Conservation (phyloP, 1,284 basidiomycete genomes). For the Fomitopsis pinicola region DNA sequence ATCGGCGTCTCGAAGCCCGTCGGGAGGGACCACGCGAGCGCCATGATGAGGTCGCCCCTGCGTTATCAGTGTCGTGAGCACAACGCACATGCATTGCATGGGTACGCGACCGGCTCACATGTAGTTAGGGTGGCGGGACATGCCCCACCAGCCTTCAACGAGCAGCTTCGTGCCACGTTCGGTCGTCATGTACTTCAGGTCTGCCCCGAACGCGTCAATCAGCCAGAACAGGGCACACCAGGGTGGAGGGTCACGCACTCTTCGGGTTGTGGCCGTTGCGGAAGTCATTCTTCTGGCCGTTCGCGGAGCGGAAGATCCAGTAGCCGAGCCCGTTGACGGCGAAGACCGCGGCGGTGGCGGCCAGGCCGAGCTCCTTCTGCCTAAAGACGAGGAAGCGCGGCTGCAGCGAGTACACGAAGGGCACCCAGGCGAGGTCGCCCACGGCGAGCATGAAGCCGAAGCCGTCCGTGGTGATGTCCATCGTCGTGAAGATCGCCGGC, state of each 20-base stretch:
- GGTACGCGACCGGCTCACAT: slow-evolving; percentile 45
- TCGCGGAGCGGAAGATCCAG: slow-evolving; percentile 88
- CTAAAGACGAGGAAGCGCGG: slow-evolving; percentile 91
- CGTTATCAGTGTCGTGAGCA: slow-evolving; percentile 4
- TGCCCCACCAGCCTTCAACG: slow-evolving; percentile 97
- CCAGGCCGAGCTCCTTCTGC: slow-evolving; percentile 74
- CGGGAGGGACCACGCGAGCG: slow-evolving; percentile 90
- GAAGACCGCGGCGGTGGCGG: slow-evolving; percentile 60
- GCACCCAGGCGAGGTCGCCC: slow-evolving; percentile 93
- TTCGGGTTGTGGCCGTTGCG: slow-evolving; percentile 92
- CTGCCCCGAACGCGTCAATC: slow-evolving; percentile 29
- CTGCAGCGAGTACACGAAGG: slow-evolving; percentile 93
- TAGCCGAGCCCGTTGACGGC: slow-evolving; percentile 76
- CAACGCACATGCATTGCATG: background rate
- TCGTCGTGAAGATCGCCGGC: slow-evolving; percentile 88
- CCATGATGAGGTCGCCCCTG: slow-evolving; percentile 87
- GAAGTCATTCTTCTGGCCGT: slow-evolving; percentile 96
- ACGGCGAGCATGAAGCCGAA: slow-evolving; percentile 98
- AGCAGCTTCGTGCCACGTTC: slow-evolving; percentile 87
- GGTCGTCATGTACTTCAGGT: slow-evolving; percentile 82
- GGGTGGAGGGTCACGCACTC: slow-evolving; percentile 41
- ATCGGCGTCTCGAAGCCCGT: slow-evolving; percentile 90
- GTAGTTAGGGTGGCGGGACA: slow-evolving; percentile 92
- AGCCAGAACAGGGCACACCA: background rate
- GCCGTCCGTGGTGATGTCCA: slow-evolving; percentile 98